Conservation (phyloP, 495 filamentous ascomycete genomes). For the Diplogelasinospora grovesii region DNA sequence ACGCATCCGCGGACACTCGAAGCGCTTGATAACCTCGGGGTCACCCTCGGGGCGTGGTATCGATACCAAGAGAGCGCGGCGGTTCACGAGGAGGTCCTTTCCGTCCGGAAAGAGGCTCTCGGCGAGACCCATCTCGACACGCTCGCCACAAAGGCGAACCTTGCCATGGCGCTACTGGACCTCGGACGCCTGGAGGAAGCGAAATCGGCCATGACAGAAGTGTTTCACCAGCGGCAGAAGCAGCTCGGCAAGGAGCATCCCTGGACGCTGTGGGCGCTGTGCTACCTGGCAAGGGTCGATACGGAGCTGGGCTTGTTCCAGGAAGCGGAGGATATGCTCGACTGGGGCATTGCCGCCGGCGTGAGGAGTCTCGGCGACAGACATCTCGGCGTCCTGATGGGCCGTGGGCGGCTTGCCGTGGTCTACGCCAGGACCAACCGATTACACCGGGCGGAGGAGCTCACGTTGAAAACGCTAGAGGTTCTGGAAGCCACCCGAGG, state of each 20-base stretch:
- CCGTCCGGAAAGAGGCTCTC: not conserved
- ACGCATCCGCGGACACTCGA: constrained; percentile 2
- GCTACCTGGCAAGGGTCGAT: constrained; percentile 7
- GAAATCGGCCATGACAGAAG: constrained; percentile 2
- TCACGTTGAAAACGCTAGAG: not conserved
- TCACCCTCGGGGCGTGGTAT: constrained; percentile 1
- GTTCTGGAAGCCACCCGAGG: not conserved
- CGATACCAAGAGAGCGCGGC: constrained; percentile 5
- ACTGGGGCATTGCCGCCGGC: constrained; percentile 2
- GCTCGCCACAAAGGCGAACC: constrained; percentile 3
- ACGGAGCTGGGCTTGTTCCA: constrained; percentile 1
- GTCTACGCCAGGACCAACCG: constrained; percentile 1
- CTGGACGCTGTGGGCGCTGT: constrained; percentile 7
- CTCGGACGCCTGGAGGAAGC: not conserved
- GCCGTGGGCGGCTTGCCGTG: constrained; percentile 1
- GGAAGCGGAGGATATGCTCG: constrained; percentile 2
- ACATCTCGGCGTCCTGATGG: constrained; percentile 9
- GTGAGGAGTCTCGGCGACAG: constrained; percentile 1
- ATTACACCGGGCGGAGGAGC: not conserved
- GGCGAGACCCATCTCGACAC: constrained; percentile 2
- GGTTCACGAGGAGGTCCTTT: constrained; percentile 1
- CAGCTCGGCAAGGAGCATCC: constrained; percentile 10
- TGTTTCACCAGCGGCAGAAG: not conserved
- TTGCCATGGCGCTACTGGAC: constrained; percentile 4
- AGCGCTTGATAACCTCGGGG: constrained; percentile 5